Conservation (phyloP, 2,329 filamentous ascomycete species). For the Annulohypoxylon truncatum region DNA sequence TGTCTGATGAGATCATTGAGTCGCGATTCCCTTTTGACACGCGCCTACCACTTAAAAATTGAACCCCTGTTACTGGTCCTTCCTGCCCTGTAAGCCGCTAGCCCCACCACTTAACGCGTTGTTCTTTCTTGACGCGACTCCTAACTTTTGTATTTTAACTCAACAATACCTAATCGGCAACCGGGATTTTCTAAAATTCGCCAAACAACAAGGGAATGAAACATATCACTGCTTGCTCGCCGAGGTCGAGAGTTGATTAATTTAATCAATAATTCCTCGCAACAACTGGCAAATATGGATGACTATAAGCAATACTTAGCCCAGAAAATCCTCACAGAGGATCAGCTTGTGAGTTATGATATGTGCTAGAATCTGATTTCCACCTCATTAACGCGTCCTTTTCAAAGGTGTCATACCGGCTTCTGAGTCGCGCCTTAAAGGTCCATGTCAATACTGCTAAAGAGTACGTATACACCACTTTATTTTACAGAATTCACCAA, state of each 20-base stretch:
- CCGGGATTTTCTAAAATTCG: neutral
- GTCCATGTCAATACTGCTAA: conserved; percentile 90
- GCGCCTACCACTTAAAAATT: conserved; percentile 30
- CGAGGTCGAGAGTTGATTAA: conserved; percentile 9
- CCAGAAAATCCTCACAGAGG: conserved; percentile 79
- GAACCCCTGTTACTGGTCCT: conserved; percentile 20
- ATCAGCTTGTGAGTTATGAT: conserved; percentile 69
- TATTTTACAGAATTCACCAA: conserved; percentile 13
- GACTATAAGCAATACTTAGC: conserved; percentile 80
- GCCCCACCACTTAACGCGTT: conserved; percentile 50
- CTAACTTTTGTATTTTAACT: conserved; percentile 1
- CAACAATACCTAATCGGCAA: neutral
- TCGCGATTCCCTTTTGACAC: conserved; percentile 28
- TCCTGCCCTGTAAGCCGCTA: conserved; percentile 13
- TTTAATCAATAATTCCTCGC: neutral
- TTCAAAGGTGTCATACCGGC: conserved; percentile 83
- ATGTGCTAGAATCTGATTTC: neutral
- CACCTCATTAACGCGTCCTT: conserved; percentile 31
- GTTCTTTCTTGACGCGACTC: conserved; percentile 29
- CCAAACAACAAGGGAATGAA: neutral
- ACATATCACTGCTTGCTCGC: neutral
- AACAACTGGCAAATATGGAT: conserved; percentile 57
- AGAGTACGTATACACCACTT: conserved; percentile 67
- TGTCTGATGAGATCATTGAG: conserved; percentile 34
- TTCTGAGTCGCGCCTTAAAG: conserved; percentile 83